Percentiles rank a stretch among this genome's conserved stretches.
These are phyloP conservation scores for Mycena sp. DNA, from an alignment of 1,284 basidiomycete species.

Conservation along the genomic window DNA sequence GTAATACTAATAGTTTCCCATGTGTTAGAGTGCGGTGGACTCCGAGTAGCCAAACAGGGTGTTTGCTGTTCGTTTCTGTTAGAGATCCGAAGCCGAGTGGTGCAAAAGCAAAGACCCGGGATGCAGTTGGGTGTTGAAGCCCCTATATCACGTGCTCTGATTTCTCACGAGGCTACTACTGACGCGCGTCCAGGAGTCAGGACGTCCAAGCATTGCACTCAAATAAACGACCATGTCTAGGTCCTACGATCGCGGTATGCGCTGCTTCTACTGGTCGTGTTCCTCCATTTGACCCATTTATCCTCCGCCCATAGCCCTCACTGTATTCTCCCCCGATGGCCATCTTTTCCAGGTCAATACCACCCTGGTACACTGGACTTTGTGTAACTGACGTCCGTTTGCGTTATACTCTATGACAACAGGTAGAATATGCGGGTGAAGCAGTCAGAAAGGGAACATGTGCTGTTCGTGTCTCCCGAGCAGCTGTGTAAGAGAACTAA, in stretches of 20 bases:
- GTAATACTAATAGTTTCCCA: too few relatives aligned
- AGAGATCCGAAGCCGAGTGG: too few relatives aligned
- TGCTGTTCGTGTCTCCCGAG: constrained; percentile 68
- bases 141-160: too few relatives aligned
- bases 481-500: constrained; percentile 4
- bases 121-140: too few relatives aligned
- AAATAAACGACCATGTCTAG: constrained; percentile 63
- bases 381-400: constrained; percentile 4
- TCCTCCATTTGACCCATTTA: background rate
- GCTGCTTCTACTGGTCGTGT: background rate
- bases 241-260: constrained; percentile 81
- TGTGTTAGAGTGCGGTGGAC: too few relatives aligned
- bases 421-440: constrained; percentile 99
- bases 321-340: constrained; percentile 95
- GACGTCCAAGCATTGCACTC: too few relatives aligned
- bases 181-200: constrained; percentile 30
- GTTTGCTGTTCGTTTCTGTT: too few relatives aligned
- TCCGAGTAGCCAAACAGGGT: too few relatives aligned
- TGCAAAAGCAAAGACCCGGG: too few relatives aligned
- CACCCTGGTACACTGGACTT: background rate
- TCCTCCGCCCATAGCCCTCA: constrained; percentile 68
- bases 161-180: background rate
- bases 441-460: constrained; percentile 98
- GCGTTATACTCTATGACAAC: constrained; percentile 35
- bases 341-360: constrained; percentile 86